Evolutionary conservation across 2,329 filamentous ascomycete species (phyloP).

Genomic region (Leptographium galeiforme): DNA sequence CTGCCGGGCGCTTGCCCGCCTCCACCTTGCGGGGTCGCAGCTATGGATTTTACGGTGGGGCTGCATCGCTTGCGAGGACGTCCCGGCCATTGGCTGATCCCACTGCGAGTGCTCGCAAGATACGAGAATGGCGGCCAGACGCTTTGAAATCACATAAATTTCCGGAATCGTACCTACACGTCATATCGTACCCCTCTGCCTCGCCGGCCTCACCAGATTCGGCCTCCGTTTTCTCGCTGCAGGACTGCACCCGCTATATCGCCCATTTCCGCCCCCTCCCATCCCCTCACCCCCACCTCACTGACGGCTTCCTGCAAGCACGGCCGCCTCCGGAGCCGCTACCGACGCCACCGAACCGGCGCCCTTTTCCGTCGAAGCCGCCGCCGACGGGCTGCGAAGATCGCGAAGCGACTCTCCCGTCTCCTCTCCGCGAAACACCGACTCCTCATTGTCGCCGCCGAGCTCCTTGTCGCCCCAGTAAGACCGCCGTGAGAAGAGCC

Average conservation of each 20-base stretch:
- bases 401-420: slow-evolving; percentile 6
- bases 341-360: background rate
- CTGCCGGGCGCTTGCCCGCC: background rate
- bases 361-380: slow-evolving; percentile 2
- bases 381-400: background rate
- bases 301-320: background rate
- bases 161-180: too few relatives aligned
- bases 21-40: background rate
- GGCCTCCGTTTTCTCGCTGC: too few relatives aligned
- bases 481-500: slow-evolving; percentile 17
- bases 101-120: background rate
- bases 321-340: slow-evolving; percentile 1
- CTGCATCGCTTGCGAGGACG: background rate
- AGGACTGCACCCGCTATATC: too few relatives aligned
- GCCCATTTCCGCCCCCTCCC: too few relatives aligned
- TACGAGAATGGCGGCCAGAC: too few relatives aligned
- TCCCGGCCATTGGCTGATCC: background rate
- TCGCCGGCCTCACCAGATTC: too few relatives aligned
- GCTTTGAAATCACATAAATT: too few relatives aligned
- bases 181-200: too few relatives aligned
- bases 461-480: slow-evolving; percentile 14
- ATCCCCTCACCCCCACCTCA: background rate
- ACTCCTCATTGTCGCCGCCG: slow-evolving; percentile 5
- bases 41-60: background rate
- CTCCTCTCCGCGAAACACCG: slow-evolving; percentile 3